Base-by-base conservation (phyloP, 2,329 filamentous ascomycete species). In the Arthroderma uncinatum region DNA sequence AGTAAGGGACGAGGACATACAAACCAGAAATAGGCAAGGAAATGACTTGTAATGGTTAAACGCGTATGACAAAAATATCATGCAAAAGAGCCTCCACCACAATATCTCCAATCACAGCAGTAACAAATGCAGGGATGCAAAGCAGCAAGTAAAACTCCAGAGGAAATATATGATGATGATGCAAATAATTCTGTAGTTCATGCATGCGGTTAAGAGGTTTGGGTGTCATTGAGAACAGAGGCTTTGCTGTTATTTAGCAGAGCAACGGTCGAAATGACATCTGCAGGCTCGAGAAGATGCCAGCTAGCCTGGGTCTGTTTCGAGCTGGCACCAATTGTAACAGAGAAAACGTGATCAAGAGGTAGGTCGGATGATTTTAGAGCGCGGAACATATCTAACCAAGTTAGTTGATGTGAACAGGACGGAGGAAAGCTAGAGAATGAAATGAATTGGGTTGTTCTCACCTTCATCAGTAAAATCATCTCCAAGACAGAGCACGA, bases 401-500 rank as follows among this genome's bases (percentile, higher is more conserved):
- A 40, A 48, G 62, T 62, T 55, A 61, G 60, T 59, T 33, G 57
- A 37, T 16, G 16, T 19, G 8, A 54, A 56, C 48, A 33, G 21
- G 21, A 3, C 16, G 16, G 54, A 55, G 2, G 9, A 9, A 5
- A 37, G 21, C 19, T n/a, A 12, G 34, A 47, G 12, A 4, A 53
- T 34, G 48, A 44, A 23, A 7, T 16, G 48, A 14, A 19, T 33
- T 8, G 6, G 16, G 23, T 33, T 8, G 55, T 25, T 42, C 3
- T 25, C 28, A 85, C 95, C 92, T 79, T 98, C 93, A 68, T 98
- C 93, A 4, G 93, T 98, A 64, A 93, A 94, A 67, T 98, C 93
- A 71, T 98, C 93, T 42, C 93, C 93, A 60, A 91, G 76, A 71
- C 93, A 98, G 54, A 97, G 78, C 9, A 94, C 84, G 67, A 97